A percentile compares a stretch with the other conserved stretches of the same genome.
Conservation (phyloP, 176 grass and related monocot species). For the Carex littledalei region DNA sequence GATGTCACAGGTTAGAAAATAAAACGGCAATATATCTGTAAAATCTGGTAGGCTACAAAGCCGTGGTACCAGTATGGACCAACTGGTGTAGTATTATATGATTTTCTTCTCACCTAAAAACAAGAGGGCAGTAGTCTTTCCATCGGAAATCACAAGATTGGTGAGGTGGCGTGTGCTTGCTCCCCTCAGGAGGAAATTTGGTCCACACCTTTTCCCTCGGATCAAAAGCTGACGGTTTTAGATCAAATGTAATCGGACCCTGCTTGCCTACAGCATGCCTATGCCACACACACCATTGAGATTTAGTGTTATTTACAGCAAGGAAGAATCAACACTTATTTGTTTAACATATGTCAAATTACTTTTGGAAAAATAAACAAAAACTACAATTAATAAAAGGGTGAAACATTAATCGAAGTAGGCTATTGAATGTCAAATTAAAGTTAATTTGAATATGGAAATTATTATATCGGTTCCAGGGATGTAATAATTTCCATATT, state of each 20-base stretch:
- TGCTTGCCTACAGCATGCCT: slow-evolving; percentile 94
- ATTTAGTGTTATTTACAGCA: not conserved
- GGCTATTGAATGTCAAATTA: not conserved
- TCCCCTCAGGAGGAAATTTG: slow-evolving; percentile 91
- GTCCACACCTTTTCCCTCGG: slow-evolving; percentile 95
- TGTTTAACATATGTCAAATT: not conserved
- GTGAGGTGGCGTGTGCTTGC: slow-evolving; percentile 85
- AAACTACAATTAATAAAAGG: not conserved
- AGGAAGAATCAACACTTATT: not conserved
- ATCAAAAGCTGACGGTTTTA: slow-evolving; percentile 85
- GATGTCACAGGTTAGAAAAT: not conserved
- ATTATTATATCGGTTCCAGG: not conserved
- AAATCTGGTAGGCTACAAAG: not conserved
- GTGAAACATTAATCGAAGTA: not conserved
- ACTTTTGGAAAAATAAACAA: not conserved
- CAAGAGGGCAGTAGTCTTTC: slow-evolving; percentile 97
- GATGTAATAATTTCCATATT: too few relatives aligned
- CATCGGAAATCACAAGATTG: slow-evolving; percentile 90
- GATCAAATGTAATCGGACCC: slow-evolving; percentile 51
- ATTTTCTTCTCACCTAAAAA: slow-evolving; percentile 75
- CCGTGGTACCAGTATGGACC: not conserved
- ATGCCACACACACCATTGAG: slow-evolving; percentile 25
- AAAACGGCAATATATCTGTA: not conserved
- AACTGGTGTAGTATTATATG: not conserved
- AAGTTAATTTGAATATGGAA: not conserved